A percentile compares a stretch with the other conserved stretches of the same genome.
Conservation (phyloP, 768 basidiomycete genomes). For the Macrolepiota albuminosa region DNA sequence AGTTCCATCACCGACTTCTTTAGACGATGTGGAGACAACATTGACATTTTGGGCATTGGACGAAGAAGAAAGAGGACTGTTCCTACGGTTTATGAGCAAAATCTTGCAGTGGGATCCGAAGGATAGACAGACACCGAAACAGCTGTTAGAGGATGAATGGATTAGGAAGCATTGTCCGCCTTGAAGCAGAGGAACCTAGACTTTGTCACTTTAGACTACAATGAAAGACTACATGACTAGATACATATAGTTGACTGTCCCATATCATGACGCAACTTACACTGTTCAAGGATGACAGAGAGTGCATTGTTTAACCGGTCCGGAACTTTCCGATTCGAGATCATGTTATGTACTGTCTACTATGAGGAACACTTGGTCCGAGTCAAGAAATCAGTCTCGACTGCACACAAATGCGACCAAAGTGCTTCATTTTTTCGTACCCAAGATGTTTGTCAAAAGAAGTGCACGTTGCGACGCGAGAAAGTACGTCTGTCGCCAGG, state of each 20-base stretch:
- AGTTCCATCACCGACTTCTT: neutral
- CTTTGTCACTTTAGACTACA: neutral
- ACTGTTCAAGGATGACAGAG: neutral
- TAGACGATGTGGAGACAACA: neutral
- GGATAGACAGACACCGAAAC: conserved; percentile 1
- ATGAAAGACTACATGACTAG: too few species aligned
- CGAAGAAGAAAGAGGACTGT: conserved; percentile 3
- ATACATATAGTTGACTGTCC: too few species aligned
- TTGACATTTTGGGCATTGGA: neutral
- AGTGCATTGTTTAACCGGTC: too few species aligned
- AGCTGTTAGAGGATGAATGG: conserved; percentile 3
- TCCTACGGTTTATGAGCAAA: conserved; percentile 6
- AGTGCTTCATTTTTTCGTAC: too few species aligned
- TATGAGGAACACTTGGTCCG: neutral
- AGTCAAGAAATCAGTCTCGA: neutral
- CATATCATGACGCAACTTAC: neutral
- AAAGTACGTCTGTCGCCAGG: too few species aligned
- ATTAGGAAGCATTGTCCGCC: neutral
- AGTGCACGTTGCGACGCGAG: neutral
- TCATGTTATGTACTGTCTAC: too few species aligned
- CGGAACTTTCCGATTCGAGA: too few species aligned
- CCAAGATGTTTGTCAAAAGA: neutral
- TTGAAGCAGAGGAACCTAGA: neutral
- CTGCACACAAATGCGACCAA: too few species aligned
- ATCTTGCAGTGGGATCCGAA: conserved; percentile 9